Base-by-base conservation (phyloP, 352 stramenopile genomes). In the Phytophthora idaei region DNA sequence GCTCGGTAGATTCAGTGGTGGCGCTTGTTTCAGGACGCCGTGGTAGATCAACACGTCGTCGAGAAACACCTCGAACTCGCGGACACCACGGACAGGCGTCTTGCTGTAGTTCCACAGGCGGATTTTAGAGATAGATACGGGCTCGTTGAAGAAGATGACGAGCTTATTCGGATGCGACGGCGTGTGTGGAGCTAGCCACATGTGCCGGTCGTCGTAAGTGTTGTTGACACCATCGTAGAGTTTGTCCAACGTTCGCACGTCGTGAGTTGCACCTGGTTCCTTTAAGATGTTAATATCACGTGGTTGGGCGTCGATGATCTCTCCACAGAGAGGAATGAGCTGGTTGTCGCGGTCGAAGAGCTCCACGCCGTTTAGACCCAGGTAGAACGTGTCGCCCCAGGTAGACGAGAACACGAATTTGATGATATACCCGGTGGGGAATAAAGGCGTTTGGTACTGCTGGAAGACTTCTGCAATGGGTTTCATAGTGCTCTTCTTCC, bases 61-160 rank as follows among this genome's bases (percentile, higher is more conserved):
- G 32, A 97, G 53, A 45, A 90, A 86, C 27, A 97, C 65, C 39
- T 92, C 83, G 51, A 96, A 92, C 61, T 96, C 87, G 7, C 73
- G 73, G 0, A 91, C 90, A 17, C 90, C 90, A 6, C 90, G 83
- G 2, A 74, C 44, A 1, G 89, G 83, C 7, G 90, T 95, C 70
- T 94, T 95, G 73, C 74, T 90, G 73, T 97, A 97, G 61, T 97
- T 96, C 82, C 82, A 95, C 14, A 96, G n/a, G 1, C 78, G 85
- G 57, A 95, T 86, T 48, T 83, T 84, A 17, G 87, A 94, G n/a
- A 95, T 61, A 1, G 81, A 81, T 12, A 94, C 71, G 0, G 85
- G 85, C 28, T 87, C 78, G 53, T 96, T 89, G 68, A 93, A 96
- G 44, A 92, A 87, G 21, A 93, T 58, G 10, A 90, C 74, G 28